Evolutionary conservation across 2,329 filamentous ascomycete species (phyloP), one percentile per base, ranked within the genome.

Genomic region (Trichoderma arundinaceum): DNA sequence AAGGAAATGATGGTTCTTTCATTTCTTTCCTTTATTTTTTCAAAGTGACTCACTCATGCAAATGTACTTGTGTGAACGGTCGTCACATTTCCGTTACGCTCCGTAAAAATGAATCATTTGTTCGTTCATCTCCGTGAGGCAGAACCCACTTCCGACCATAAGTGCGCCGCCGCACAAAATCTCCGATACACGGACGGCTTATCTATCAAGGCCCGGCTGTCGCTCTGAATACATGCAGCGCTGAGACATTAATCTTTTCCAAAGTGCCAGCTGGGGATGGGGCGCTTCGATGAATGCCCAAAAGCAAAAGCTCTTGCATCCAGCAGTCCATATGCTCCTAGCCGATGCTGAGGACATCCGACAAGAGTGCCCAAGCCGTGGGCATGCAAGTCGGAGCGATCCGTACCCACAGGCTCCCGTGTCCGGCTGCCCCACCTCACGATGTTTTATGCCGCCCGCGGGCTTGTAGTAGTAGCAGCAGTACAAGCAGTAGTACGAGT

Each of bases 371-470:
- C 41, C 52, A 64, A 38, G 41, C 56, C 48, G 51, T 64, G 44
- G 32, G 22, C 60, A 64, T 66, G 65, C 65, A 64, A 49, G 59
- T 64, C 58, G 65, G 65, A 66, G 65, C 65, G 65, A 66, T 66
- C 65, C 65, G 65, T 66, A 66, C 65, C 65, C 65, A 66, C 65
- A 38, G 46, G 48, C 59, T 53, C 38, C 52, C 51, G 65, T 58
- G 48, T 39, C 60, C 41, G 51, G 59, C 65, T 22, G 49, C 64
- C 65, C 65, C 59, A 64, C 59, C 60, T 66, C 65, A 66, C 65
- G 65, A 66, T 66, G 52, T 39, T 32, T 41, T 32, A 28, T 53
- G 57, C 57, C 49, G 53, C 44, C 44, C 15, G 15, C 32, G 53
- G 48, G 44, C 46, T 28, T 39, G 39, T 22, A 38, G 32, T 48